A percentile compares a stretch with the other conserved stretches of the same genome.
Evolutionary conservation across 208 protist genomes (phyloP).

Genomic region (Crithidia mellificae): DNA sequence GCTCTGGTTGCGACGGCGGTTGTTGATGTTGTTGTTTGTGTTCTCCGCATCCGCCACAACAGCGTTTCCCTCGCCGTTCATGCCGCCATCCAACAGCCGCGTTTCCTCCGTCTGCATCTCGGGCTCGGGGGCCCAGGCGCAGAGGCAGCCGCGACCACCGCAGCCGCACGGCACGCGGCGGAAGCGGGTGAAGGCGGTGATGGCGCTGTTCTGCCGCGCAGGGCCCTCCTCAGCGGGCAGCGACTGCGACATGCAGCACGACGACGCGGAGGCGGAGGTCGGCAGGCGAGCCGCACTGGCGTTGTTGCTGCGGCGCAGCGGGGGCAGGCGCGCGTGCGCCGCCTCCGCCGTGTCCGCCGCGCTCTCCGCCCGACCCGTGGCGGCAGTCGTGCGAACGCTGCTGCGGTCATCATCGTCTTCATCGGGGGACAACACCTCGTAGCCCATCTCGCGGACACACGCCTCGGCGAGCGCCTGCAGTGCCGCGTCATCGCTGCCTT

Average conservation of each 20-base stretch:
- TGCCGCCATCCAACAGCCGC: conserved; percentile 9
- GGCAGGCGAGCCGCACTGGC: background rate
- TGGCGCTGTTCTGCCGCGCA: conserved; percentile 1
- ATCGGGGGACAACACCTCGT: conserved; percentile 8
- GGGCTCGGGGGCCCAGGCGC: conserved; percentile 24
- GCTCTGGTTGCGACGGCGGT: too few relatives aligned
- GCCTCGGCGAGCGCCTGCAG: background rate
- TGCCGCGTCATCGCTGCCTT: background rate
- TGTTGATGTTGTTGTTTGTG: background rate
- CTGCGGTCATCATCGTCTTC: background rate
- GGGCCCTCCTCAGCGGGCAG: background rate
- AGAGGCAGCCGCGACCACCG: conserved; percentile 32
- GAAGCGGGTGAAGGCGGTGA: conserved; percentile 4
- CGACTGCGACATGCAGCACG: conserved; percentile 7
- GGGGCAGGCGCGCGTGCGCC: background rate
- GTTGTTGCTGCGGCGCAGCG: conserved; percentile 18
- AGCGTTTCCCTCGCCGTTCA: too few relatives aligned
- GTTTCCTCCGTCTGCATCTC: conserved; percentile 33
- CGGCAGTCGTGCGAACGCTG: too few relatives aligned
- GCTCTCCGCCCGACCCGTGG: too few relatives aligned
- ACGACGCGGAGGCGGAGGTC: conserved; percentile 2
- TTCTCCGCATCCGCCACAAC: background rate
- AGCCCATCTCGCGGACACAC: conserved; percentile 27
- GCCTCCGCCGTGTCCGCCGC: background rate
- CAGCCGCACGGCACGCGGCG: conserved; percentile 34